phyloP scores from a whole-genome alignment of 345 rosid genomes.

The Ceriops decandra region DNA sequence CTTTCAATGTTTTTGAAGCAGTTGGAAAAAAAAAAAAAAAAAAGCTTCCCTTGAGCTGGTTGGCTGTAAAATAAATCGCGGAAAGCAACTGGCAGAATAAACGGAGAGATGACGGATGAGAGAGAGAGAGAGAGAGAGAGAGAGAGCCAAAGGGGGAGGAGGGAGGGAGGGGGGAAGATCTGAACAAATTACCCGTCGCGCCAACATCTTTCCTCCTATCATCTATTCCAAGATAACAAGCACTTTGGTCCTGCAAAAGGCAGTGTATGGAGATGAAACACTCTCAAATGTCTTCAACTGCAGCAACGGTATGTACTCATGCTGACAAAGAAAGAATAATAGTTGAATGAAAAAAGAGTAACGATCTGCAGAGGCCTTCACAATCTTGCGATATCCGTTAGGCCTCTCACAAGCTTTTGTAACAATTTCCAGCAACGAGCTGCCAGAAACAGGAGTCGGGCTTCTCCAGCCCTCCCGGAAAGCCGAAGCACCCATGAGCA shows the following conservation, averaged over 20 bases:
- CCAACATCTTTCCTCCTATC: slow-evolving; percentile 66
- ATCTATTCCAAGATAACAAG: slow-evolving; percentile 74
- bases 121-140: neutral
- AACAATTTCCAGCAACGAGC: slow-evolving; percentile 61
- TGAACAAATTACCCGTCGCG: slow-evolving; percentile 46
- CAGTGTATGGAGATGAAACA: slow-evolving; percentile 3
- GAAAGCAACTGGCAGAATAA: slow-evolving; percentile 40
- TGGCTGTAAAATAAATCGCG: no score
- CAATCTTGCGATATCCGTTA: slow-evolving; percentile 78
- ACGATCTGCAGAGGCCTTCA: slow-evolving; percentile 46
- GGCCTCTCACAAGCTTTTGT: slow-evolving; percentile 82
- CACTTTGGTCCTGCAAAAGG: slow-evolving; percentile 56
- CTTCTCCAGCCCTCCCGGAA: slow-evolving; percentile 47
- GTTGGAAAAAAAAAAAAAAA: slow-evolving; percentile 14
- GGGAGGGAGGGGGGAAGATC: neutral
- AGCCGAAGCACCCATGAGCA: slow-evolving; percentile 49
- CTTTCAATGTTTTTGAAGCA: neutral
- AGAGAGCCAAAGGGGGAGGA: no score
- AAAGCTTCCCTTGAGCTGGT: no score
- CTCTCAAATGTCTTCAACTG: neutral
- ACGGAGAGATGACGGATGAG: neutral
- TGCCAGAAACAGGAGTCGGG: slow-evolving; percentile 80
- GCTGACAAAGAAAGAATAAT: neutral
- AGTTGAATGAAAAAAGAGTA: neutral
- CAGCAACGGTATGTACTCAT: neutral